These are phyloP conservation scores for Termitomyces sp. DNA, from an alignment of 768 basidiomycete species.

Conservation along the genomic window DNA sequence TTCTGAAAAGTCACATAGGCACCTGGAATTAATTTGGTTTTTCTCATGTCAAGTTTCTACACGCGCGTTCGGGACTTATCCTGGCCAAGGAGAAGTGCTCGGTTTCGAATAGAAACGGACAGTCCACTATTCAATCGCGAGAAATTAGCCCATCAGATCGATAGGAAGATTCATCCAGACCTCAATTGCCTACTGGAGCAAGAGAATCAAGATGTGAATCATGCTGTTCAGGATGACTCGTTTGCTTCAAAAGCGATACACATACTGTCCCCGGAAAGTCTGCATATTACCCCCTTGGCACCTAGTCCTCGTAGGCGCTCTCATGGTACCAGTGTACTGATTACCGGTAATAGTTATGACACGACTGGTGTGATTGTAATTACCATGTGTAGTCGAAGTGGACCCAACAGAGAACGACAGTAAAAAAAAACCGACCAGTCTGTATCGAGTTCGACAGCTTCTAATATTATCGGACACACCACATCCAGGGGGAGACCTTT, in stretches of 20 bases:
- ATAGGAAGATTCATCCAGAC: conserved; percentile 34
- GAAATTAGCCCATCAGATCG: conserved; percentile 4
- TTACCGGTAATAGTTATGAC: background rate
- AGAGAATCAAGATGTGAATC: conserved; percentile 6
- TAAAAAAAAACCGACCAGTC: conserved; percentile 6
- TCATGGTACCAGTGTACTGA: conserved; percentile 1
- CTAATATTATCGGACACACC: conserved; percentile 6
- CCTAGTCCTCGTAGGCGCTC: conserved; percentile 12
- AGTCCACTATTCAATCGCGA: background rate
- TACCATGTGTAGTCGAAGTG: background rate
- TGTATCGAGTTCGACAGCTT: conserved; percentile 7
- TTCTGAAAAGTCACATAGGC: no score
- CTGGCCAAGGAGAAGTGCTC: conserved; percentile 1
- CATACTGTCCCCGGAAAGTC: background rate
- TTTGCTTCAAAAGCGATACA: background rate
- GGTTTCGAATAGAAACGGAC: background rate
- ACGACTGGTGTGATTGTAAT: background rate
- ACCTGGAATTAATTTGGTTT: background rate
- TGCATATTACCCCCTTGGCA: conserved; percentile 8
- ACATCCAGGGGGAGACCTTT: conserved; percentile 15
- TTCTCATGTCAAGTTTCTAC: conserved; percentile 8
- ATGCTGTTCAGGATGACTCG: background rate
- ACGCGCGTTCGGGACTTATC: conserved; percentile 5
- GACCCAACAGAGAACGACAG: background rate
- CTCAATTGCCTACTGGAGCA: conserved; percentile 25